Evolutionary conservation across 2,329 filamentous ascomycete genomes (phyloP).

Genomic region (Phyllosticta citribraziliensis): DNA sequence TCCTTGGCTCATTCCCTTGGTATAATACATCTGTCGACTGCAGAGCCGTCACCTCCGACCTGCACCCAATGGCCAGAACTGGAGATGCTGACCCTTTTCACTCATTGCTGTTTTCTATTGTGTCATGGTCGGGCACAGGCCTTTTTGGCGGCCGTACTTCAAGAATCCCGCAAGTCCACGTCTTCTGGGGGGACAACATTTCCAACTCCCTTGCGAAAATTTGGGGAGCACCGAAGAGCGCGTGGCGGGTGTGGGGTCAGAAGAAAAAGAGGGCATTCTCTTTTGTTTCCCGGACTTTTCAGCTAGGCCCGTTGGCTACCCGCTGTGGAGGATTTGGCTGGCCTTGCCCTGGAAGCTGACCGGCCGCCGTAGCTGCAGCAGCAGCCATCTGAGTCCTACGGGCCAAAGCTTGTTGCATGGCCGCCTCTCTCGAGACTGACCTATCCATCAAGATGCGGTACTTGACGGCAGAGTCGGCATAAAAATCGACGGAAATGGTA

Average conservation of each 20-base stretch:
- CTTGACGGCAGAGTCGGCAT: slow-evolving; percentile 46
- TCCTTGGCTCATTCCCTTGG: not conserved
- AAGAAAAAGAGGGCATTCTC: not conserved
- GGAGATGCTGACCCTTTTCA: not conserved
- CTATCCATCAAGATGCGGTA: slow-evolving; percentile 42
- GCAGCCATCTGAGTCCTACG: slow-evolving; percentile 6
- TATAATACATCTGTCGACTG: not conserved
- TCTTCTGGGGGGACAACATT: not conserved
- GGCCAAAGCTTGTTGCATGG: slow-evolving; percentile 23
- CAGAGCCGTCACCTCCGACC: not conserved
- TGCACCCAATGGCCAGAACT: not conserved
- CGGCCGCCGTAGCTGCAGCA: slow-evolving; percentile 15
- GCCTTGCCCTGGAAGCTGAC: slow-evolving; percentile 20
- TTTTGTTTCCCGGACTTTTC: not conserved
- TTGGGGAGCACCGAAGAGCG: not conserved
- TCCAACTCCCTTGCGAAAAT: not conserved
- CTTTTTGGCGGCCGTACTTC: not conserved
- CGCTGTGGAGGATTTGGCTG: not conserved
- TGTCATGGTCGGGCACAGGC: not conserved
- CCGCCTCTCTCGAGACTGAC: slow-evolving; percentile 23
- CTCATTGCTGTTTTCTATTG: not conserved
- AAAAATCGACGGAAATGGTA: slow-evolving; percentile 66
- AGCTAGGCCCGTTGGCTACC: slow-evolving; percentile 5
- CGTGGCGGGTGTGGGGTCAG: not conserved
- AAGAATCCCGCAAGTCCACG: not conserved